Evolutionary conservation across 75 land plant genomes (phyloP).

Genomic region (Gnetum montanum): DNA sequence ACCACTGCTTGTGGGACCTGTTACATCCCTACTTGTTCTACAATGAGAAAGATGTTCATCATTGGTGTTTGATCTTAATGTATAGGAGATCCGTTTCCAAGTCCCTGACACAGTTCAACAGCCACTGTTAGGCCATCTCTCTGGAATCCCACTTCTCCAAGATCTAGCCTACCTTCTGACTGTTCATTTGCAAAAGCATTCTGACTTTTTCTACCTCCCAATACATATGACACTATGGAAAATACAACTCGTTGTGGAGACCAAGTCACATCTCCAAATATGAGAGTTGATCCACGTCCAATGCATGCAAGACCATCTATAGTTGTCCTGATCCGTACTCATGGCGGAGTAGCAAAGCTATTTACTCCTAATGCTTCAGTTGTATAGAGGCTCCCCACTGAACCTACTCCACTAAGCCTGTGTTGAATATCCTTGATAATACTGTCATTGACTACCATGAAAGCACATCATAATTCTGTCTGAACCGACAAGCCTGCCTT

Average conservation of each 20-base stretch:
- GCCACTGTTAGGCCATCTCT: conserved; percentile 80
- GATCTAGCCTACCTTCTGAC: conserved; percentile 55
- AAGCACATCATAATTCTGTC: conserved; percentile 51
- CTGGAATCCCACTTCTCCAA: conserved; percentile 45
- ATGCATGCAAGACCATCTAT: conserved; percentile 93
- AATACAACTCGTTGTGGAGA: conserved; percentile 81
- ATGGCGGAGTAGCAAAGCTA: conserved; percentile 39
- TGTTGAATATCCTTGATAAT: conserved; percentile 61
- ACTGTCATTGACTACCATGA: conserved; percentile 24
- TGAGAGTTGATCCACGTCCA: conserved; percentile 70
- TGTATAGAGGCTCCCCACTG: conserved; percentile 41
- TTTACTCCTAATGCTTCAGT: conserved; percentile 36
- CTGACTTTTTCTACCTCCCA: conserved; percentile 61
- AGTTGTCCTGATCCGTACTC: conserved; percentile 77
- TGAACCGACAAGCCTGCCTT: conserved; percentile 51
- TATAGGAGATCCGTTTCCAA: conserved; percentile 19
- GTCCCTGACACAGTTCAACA: conserved; percentile 70
- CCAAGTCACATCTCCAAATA: conserved; percentile 54
- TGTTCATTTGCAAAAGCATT: conserved; percentile 68
- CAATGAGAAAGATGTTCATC: conserved; percentile 34
- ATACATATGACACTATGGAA: conserved; percentile 66
- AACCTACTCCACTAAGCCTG: conserved; percentile 24
- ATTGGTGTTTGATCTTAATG: conserved; percentile 38
- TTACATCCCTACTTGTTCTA: conserved; percentile 18
- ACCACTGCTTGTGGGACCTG: conserved; percentile 16